A percentile compares a stretch with the other conserved stretches of the same genome.
These are phyloP conservation scores for Albophoma yamanashiensis DNA, from an alignment of 2,329 filamentous ascomycete species.

Conservation along the genomic window DNA sequence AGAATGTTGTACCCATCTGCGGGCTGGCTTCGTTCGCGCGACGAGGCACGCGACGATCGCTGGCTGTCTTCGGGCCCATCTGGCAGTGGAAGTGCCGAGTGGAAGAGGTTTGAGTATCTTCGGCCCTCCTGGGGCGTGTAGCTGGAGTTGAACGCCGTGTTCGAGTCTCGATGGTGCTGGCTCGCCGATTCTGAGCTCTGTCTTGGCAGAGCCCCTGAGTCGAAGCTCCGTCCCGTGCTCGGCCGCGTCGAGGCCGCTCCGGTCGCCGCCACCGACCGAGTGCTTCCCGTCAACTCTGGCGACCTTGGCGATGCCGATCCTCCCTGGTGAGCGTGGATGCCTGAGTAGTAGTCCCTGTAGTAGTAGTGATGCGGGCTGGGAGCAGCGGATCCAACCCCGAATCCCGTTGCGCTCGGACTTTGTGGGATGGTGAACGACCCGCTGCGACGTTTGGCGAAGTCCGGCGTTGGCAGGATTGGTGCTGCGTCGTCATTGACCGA, in stretches of 20 bases:
- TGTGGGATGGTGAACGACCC: conserved; percentile 55
- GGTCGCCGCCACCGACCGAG: conserved; percentile 34
- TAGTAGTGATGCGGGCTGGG: conserved; percentile 45
- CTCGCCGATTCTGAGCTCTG: conserved; percentile 40
- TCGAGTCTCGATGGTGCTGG: conserved; percentile 41
- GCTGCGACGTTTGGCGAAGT: conserved; percentile 55
- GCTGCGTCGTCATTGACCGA: conserved; percentile 54
- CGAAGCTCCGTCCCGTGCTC: conserved; percentile 49
- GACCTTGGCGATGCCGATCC: conserved; percentile 48
- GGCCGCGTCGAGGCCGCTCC: conserved; percentile 34
- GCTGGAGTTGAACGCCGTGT: conserved; percentile 41
- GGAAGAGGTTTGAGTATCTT: conserved; percentile 70
- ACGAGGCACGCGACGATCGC: conserved; percentile 48
- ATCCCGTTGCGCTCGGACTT: conserved; percentile 21
- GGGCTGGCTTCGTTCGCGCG: conserved; percentile 42
- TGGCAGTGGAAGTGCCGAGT: conserved; percentile 73
- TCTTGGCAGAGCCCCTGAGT: conserved; percentile 38
- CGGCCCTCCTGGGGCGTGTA: conserved; percentile 33
- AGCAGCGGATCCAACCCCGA: conserved; percentile 12
- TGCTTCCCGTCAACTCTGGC: conserved; percentile 38
- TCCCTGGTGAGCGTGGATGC: conserved; percentile 28
- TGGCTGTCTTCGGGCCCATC: conserved; percentile 48
- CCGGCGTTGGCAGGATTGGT: conserved; percentile 53
- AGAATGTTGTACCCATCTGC: conserved; percentile 59
- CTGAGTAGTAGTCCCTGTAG: conserved; percentile 44